Evolutionary conservation across 78 protist genomes (phyloP).

Genomic region (Isochrysis galbana): DNA sequence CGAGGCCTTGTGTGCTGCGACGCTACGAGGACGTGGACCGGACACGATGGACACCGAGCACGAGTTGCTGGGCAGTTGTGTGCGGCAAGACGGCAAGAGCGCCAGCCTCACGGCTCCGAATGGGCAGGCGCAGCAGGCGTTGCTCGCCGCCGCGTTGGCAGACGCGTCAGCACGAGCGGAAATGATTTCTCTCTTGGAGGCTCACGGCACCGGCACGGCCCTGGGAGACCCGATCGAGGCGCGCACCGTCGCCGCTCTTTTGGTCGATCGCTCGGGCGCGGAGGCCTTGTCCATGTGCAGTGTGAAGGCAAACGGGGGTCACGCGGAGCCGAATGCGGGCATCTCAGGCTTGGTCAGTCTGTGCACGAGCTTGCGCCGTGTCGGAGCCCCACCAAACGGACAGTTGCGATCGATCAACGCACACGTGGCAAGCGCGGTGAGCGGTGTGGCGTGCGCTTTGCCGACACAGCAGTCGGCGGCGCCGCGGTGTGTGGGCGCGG

Average conservation of each 20-base stretch:
- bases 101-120: background rate
- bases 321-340: background rate
- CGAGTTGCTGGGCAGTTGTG: background rate
- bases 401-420: background rate
- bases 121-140: background rate
- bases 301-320: background rate
- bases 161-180: background rate
- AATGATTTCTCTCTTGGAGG: constrained; percentile 36
- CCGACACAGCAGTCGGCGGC: no score
- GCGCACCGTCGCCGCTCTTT: constrained; percentile 38
- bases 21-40: background rate
- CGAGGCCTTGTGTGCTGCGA: constrained; percentile 64
- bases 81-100: background rate
- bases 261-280: constrained; percentile 5
- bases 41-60: background rate
- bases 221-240: constrained; percentile 68
- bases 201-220: constrained; percentile 43
- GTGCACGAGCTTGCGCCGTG: background rate
- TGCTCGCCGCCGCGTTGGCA: constrained; percentile 58
- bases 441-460: no score
- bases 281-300: background rate
- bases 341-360: background rate
- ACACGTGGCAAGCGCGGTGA: background rate
- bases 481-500: no score
- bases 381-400: background rate